Percentiles rank a stretch among this genome's conserved stretches.
These are phyloP conservation scores for Sindora glabra DNA, from an alignment of 306 rosid genomes.

Conservation along the genomic window DNA sequence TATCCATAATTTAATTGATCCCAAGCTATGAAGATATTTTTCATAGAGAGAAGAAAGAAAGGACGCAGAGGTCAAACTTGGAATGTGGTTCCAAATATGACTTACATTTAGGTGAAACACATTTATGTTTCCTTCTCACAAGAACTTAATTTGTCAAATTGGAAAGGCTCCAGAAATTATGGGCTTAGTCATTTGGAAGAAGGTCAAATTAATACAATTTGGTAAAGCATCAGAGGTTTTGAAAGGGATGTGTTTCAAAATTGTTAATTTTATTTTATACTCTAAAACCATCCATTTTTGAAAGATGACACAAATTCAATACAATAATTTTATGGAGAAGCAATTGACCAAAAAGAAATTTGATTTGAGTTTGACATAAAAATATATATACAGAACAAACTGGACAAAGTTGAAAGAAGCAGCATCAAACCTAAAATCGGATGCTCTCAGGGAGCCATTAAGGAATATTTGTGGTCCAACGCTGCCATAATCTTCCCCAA, in stretches of 20 bases:
- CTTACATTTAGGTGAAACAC: not conserved
- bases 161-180: slow-evolving; percentile 15
- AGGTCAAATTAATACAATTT: slow-evolving; percentile 22
- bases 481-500: not conserved
- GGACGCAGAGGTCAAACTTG: not conserved
- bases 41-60: not conserved
- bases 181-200: slow-evolving; percentile 14
- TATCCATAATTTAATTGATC: too few relatives aligned
- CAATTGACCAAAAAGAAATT: slow-evolving; percentile 3
- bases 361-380: slow-evolving; percentile 20
- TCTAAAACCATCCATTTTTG: slow-evolving; percentile 11
- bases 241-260: slow-evolving; percentile 11
- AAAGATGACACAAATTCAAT: slow-evolving; percentile 10
- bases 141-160: slow-evolving; percentile 16
- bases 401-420: slow-evolving; percentile 23
- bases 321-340: not conserved
- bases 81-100: not conserved
- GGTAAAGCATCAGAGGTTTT: not conserved
- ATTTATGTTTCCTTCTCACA: not conserved
- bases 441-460: slow-evolving; percentile 12
- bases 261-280: too few relatives aligned
- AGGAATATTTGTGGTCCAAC: slow-evolving; percentile 19
- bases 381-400: not conserved
- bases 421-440: slow-evolving; percentile 24
- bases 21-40: not conserved